Conservation (phyloP, 2,329 filamentous ascomycete species). For the Dactylellina leptospora region DNA sequence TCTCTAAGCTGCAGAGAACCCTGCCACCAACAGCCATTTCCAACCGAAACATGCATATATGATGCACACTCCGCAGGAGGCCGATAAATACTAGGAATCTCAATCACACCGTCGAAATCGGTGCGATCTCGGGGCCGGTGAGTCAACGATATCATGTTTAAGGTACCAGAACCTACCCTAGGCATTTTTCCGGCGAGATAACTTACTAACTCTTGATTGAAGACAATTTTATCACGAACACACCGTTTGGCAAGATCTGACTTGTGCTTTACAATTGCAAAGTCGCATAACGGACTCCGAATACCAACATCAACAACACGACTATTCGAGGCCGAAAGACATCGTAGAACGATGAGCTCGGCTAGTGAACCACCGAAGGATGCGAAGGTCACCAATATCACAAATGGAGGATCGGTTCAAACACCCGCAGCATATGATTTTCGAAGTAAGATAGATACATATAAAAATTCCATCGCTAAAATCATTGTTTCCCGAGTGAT, state of each 20-base stretch:
- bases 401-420: conserved; percentile 8
- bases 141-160: conserved; percentile 30
- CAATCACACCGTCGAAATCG: no score
- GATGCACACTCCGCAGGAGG: neutral
- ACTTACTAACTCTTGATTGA: no score
- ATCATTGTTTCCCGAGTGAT: neutral
- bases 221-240: no score
- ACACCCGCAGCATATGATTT: conserved; percentile 46
- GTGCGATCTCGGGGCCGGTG: conserved; percentile 11
- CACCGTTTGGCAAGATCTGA: no score
- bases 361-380: conserved; percentile 3
- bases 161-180: conserved; percentile 21
- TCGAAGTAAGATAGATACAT: conserved; percentile 21
- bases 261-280: no score
- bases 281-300: conserved; percentile 15
- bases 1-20: no score
- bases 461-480: neutral
- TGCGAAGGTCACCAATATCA: conserved; percentile 17
- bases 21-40: neutral
- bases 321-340: neutral
- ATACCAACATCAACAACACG: conserved; percentile 39
- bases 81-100: neutral
- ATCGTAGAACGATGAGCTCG: conserved; percentile 21
- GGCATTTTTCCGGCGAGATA: no score
- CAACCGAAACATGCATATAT: conserved; percentile 6